Percentiles rank a stretch among this genome's conserved stretches.
Conservation (phyloP, 306 rosid species). For the Heteromeles arbutifolia region DNA sequence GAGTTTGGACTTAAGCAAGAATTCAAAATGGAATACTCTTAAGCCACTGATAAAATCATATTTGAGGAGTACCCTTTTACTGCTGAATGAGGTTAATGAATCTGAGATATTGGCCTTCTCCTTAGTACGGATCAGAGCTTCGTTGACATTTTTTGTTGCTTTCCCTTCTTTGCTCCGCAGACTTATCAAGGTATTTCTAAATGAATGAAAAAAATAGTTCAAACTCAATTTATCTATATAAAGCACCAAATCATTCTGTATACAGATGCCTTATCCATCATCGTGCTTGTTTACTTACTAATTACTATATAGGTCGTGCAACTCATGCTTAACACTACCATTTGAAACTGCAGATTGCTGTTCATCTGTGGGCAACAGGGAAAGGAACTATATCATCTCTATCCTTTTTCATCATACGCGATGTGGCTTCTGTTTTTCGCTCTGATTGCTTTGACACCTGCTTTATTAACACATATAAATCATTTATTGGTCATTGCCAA, state of each 20-base stretch:
- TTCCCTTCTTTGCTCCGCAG: slow-evolving; percentile 61
- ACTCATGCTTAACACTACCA: slow-evolving; percentile 17
- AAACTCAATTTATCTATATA: neutral
- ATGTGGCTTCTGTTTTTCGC: slow-evolving; percentile 46
- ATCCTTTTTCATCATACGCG: slow-evolving; percentile 62
- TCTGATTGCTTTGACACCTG: slow-evolving; percentile 68
- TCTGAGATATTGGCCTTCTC: slow-evolving; percentile 61
- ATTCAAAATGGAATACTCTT: slow-evolving; percentile 53
- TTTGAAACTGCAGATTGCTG: slow-evolving; percentile 57
- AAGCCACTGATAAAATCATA: slow-evolving; percentile 67
- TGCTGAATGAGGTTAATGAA: slow-evolving; percentile 66
- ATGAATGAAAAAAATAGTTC: slow-evolving; percentile 4
- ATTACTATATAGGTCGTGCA: neutral
- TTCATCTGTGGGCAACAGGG: slow-evolving; percentile 87
- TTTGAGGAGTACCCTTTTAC: slow-evolving; percentile 66
- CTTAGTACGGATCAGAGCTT: slow-evolving; percentile 58
- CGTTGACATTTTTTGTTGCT: slow-evolving; percentile 48
- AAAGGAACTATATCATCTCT: slow-evolving; percentile 55
- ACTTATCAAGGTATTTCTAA: slow-evolving; percentile 57
- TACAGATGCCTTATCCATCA: neutral
- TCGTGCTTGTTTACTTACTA: neutral
- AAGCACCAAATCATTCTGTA: neutral
- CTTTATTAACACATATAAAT: slow-evolving; percentile 64
- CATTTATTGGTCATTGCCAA: slow-evolving; percentile 60
- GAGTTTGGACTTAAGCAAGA: slow-evolving; percentile 52